phyloP scores from a whole-genome alignment of 2,329 filamentous ascomycete species.

The Sclerotinia minor region DNA sequence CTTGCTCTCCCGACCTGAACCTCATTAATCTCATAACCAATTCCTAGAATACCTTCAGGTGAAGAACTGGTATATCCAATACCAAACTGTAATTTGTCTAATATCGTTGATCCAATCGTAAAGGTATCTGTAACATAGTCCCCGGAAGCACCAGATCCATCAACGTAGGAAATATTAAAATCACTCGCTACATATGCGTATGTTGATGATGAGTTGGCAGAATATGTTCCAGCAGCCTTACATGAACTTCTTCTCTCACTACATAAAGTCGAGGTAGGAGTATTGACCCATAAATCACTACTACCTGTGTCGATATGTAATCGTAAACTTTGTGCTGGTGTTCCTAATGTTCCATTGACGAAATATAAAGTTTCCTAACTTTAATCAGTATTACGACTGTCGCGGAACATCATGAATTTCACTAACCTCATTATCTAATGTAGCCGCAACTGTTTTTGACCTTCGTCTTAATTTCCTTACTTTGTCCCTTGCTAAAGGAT shows the following conservation, averaged over 20 bases:
- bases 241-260: slow-evolving; percentile 53
- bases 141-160: slow-evolving; percentile 73
- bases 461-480: slow-evolving; percentile 49
- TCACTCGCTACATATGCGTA: slow-evolving; percentile 70
- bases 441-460: slow-evolving; percentile 47
- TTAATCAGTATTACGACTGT: slow-evolving; percentile 32
- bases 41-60: slow-evolving; percentile 75
- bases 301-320: slow-evolving; percentile 68
- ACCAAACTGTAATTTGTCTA: slow-evolving; percentile 67
- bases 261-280: slow-evolving; percentile 62
- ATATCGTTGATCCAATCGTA: slow-evolving; percentile 53
- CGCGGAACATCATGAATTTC: neutral
- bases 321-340: slow-evolving; percentile 57
- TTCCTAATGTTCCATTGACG: slow-evolving; percentile 62
- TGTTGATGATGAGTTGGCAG: slow-evolving; percentile 70
- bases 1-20: slow-evolving; percentile 63
- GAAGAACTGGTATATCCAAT: slow-evolving; percentile 65
- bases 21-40: slow-evolving; percentile 81
- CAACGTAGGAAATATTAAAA: slow-evolving; percentile 88
- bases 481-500: slow-evolving; percentile 40
- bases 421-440: slow-evolving; percentile 57
- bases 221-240: slow-evolving; percentile 63
- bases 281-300: slow-evolving; percentile 72
- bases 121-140: slow-evolving; percentile 80
- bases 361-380: slow-evolving; percentile 62